These are phyloP conservation scores for Tolypocladium amazonense DNA, from an alignment of 2,329 filamentous ascomycete genomes.

Conservation along the genomic window DNA sequence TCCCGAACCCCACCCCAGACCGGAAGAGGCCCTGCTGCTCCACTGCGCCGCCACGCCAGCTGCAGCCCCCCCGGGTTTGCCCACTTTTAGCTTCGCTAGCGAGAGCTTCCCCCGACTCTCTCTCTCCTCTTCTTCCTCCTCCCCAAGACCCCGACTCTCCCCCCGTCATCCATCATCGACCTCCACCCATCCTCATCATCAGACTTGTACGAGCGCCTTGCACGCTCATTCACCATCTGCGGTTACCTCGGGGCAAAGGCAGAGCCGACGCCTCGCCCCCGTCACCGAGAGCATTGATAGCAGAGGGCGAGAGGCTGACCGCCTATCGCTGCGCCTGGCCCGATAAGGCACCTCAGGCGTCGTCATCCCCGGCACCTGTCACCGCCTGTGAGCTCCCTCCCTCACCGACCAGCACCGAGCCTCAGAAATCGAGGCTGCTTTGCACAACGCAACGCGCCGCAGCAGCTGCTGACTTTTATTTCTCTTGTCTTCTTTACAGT, in stretches of 20 bases:
- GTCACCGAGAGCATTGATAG: not conserved
- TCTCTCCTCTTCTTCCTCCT: not conserved
- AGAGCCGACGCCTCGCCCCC: not conserved
- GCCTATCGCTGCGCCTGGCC: not conserved
- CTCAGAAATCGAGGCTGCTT: not conserved
- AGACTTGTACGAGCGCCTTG: not conserved
- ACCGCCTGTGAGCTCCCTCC: conserved; percentile 1
- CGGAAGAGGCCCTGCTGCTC: not conserved
- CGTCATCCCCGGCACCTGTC: not conserved
- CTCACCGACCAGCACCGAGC: not conserved
- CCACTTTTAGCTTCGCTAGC: not conserved
- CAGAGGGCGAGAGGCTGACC: not conserved
- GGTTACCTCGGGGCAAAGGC: not conserved
- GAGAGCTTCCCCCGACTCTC: not conserved
- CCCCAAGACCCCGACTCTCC: not conserved
- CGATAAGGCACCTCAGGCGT: not conserved
- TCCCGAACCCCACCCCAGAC: not conserved
- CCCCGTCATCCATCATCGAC: not conserved
- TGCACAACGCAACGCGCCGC: not conserved
- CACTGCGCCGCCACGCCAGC: not conserved
- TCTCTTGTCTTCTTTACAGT: not conserved
- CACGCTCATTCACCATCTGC: not conserved
- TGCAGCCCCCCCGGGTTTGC: not conserved
- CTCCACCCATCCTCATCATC: not conserved
- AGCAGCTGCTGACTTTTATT: not conserved